These are phyloP conservation scores for Umbelopsis sp. DNA, from an alignment of 371 early-diverging fungal genomes.

Conservation along the genomic window DNA sequence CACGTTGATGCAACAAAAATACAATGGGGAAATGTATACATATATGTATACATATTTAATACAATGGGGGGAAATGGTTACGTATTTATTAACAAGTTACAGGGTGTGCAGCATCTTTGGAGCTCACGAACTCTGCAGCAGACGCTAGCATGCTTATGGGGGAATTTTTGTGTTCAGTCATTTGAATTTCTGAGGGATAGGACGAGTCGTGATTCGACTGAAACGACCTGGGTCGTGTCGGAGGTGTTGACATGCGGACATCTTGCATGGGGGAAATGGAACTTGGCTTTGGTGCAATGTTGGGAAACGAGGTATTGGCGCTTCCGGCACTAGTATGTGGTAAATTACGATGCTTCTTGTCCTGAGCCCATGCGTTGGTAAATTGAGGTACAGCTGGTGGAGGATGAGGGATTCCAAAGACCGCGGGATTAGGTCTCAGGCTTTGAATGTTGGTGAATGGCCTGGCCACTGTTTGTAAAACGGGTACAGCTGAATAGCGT, in stretches of 20 bases:
- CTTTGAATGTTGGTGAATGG: conserved; percentile 13
- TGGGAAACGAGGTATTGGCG: background rate
- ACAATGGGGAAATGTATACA: too few species aligned
- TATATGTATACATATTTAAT: too few species aligned
- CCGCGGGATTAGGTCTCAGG: background rate
- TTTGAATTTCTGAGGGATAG: background rate
- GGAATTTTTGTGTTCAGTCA: background rate
- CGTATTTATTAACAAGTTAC: too few species aligned
- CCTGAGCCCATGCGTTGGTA: background rate
- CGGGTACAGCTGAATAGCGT: conserved; percentile 1
- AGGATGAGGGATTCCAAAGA: background rate
- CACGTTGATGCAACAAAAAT: too few species aligned
- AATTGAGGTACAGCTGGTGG: too few species aligned
- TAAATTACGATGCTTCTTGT: background rate
- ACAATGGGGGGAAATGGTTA: too few species aligned
- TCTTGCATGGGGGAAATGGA: background rate
- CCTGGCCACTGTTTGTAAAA: conserved; percentile 11
- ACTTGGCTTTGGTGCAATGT: background rate
- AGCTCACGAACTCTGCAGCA: conserved; percentile 16
- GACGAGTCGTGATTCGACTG: background rate
- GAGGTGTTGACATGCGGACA: conserved; percentile 9
- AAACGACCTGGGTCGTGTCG: background rate
- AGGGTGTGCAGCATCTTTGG: background rate
- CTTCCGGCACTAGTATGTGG: background rate
- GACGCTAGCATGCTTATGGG: conserved; percentile 11